Evolutionary conservation across 2,329 filamentous ascomycete species (phyloP).

Genomic region (Beauveria sp.): DNA sequence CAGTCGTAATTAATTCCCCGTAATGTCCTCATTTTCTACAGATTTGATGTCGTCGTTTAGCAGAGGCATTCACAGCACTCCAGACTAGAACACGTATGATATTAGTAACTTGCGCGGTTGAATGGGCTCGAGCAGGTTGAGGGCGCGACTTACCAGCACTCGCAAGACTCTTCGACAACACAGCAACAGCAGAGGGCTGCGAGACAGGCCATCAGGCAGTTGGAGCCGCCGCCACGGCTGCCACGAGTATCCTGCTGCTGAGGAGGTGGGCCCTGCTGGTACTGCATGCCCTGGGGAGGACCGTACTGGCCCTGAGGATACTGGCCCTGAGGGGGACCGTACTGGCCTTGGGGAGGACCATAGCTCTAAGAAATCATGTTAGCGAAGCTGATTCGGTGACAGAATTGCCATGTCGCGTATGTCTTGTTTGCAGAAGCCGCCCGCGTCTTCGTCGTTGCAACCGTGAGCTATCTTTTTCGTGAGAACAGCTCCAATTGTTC

Average conservation of each 20-base stretch:
- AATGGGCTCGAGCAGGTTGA: background rate
- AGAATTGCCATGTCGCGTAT: background rate
- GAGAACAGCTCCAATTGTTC: background rate
- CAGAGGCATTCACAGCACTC: slow-evolving; percentile 35
- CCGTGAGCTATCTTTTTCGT: background rate
- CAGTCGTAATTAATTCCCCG: background rate
- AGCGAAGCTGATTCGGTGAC: background rate
- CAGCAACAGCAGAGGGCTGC: slow-evolving; percentile 44
- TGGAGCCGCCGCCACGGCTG: slow-evolving; percentile 28
- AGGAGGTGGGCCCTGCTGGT: slow-evolving; percentile 31
- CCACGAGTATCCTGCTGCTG: slow-evolving; percentile 19
- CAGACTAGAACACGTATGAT: slow-evolving; percentile 20
- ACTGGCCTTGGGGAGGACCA: slow-evolving; percentile 20
- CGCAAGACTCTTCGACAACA: slow-evolving; percentile 41
- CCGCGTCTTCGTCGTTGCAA: background rate
- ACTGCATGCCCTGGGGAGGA: slow-evolving; percentile 34
- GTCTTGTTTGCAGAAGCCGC: background rate
- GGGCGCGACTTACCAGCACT: slow-evolving; percentile 35
- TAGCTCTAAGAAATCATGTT: slow-evolving; percentile 18
- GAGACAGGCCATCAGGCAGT: slow-evolving; percentile 39
- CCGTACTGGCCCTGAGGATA: slow-evolving; percentile 31
- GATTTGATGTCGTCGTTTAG: slow-evolving; percentile 16
- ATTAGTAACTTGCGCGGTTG: slow-evolving; percentile 11
- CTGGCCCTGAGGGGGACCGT: slow-evolving; percentile 19
- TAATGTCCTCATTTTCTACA: background rate